Base-by-base conservation (phyloP, 192 early-diverging fungal species). In the Backusella sp. region DNA sequence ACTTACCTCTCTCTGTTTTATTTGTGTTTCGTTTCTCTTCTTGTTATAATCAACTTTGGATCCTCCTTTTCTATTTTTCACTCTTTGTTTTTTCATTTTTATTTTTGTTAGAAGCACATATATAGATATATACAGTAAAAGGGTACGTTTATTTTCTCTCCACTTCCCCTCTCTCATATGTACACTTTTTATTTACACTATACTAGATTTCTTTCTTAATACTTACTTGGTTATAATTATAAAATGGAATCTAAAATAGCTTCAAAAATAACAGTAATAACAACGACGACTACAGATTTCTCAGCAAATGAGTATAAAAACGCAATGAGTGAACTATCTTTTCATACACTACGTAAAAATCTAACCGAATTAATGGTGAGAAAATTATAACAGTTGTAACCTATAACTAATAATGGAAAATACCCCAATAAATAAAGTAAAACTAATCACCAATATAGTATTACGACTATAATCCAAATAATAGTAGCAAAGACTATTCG, bases 301-400 rank as follows among this genome's bases (percentile, higher is more conserved):
- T 62, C 56, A 11, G 8, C 23, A 62, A 26, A 62, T 62, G 56
- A 62, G 11, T 23, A 26, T 62, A 62, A 62, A 62, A 62, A 69
- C 41, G 26, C 21, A 21, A 69, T 69, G 32, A 69, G 68, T n/a
- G 68, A 69, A 23, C 36, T 69, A 23, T 69, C 68, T 8, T 35
- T 39, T 69, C 68, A 69, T 39, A 62, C 56, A 28, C 5, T 62
- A 62, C 56, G 56, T 62, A 62, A 62, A 62, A 62, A 23, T 62
- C 23, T 62, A 28, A 12, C 56, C 11, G 56, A 62, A 62, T 62
- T 62, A 62, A 62, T 62, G 56, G 56, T 62, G 56, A 62, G 56
- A 28, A 62, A 26, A 49, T n/a, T 26, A 62, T 62, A 28, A 28
- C 12, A 62, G 12, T 62, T 26, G 1, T 26, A 59, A 59, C 3